Conservation (phyloP, 2,329 filamentous ascomycete species). For the Fusarium sp. region DNA sequence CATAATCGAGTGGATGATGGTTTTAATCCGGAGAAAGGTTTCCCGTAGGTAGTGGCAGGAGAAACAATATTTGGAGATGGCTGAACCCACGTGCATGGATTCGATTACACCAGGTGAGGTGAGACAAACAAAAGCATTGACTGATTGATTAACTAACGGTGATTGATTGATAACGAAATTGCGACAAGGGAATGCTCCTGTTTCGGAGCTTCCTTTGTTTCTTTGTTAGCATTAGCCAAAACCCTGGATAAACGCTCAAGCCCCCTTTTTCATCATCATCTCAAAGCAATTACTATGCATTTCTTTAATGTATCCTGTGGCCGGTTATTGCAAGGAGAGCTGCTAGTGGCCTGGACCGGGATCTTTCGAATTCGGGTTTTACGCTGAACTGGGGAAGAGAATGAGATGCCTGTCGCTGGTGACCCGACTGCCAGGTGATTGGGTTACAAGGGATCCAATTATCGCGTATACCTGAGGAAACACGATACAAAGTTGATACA, state of each 20-base stretch:
- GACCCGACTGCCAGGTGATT: conserved; percentile 9
- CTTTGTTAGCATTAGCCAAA: background rate
- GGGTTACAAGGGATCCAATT: conserved; percentile 9
- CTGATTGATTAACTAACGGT: conserved; percentile 20
- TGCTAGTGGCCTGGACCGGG: conserved; percentile 2
- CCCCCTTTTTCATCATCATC: conserved; percentile 22
- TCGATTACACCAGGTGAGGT: conserved; percentile 13
- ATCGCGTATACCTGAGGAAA: background rate
- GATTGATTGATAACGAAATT: conserved; percentile 41
- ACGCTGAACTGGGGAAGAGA: conserved; percentile 11
- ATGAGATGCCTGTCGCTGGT: background rate
- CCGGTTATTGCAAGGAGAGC: background rate
- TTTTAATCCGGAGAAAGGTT: conserved; percentile 1
- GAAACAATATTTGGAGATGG: background rate
- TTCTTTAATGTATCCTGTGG: background rate
- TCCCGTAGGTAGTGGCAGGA: background rate
- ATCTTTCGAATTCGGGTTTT: conserved; percentile 31
- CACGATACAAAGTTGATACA: background rate
- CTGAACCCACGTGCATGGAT: conserved; percentile 20
- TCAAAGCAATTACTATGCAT: conserved; percentile 14
- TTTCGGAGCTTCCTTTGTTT: conserved; percentile 14
- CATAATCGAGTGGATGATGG: conserved; percentile 4
- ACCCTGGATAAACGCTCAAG: background rate
- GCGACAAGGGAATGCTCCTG: conserved; percentile 12
- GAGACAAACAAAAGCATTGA: conserved; percentile 29